These are phyloP conservation scores for Peterozyma toletana DNA, from an alignment of 805 yeast genomes.

Conservation along the genomic window DNA sequence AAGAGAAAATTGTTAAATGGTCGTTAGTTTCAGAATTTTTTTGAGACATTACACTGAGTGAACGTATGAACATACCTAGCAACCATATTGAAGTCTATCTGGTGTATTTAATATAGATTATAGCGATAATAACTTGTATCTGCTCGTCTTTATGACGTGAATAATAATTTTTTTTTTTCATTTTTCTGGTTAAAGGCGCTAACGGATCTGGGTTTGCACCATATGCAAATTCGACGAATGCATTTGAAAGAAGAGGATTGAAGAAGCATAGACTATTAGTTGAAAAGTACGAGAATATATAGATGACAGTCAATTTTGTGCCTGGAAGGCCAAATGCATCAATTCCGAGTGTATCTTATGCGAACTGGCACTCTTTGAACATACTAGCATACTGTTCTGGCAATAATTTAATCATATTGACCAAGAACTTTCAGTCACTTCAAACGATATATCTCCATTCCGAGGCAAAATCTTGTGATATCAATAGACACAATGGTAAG, in stretches of 20 bases:
- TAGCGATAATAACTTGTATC: neutral
- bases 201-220: no score
- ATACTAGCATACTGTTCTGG: slow-evolving; percentile 80
- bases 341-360: slow-evolving; percentile 48
- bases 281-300: neutral
- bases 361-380: slow-evolving; percentile 58
- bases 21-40: neutral
- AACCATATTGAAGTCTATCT: slow-evolving; percentile 4
- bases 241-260: no score
- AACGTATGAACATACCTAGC: slow-evolving; percentile 6
- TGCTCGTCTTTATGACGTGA: neutral
- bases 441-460: slow-evolving; percentile 71
- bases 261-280: neutral
- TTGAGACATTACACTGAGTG: neutral
- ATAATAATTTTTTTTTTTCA: neutral
- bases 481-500: slow-evolving; percentile 54
- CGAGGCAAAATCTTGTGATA: slow-evolving; percentile 62
- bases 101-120: neutral
- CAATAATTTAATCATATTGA: slow-evolving; percentile 66
- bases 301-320: slow-evolving; percentile 60
- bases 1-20: neutral
- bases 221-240: no score
- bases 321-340: slow-evolving; percentile 80
- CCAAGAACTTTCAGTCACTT: slow-evolving; percentile 43
- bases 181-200: neutral